Evolutionary conservation across 2,329 filamentous ascomycete genomes (phyloP).

Genomic region (Gremmenia infestans): DNA sequence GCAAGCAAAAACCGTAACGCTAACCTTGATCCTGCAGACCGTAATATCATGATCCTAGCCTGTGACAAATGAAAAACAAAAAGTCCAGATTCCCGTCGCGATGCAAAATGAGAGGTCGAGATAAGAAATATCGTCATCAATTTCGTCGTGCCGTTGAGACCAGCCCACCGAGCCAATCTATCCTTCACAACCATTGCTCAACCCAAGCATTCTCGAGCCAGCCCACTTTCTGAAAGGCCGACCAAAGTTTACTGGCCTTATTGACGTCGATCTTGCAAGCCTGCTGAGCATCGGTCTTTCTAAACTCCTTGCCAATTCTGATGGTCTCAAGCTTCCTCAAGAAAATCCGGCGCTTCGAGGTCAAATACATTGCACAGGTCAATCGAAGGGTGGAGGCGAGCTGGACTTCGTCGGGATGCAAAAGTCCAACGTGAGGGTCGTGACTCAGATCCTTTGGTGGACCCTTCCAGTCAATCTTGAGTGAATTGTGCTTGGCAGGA

Average conservation of each 20-base stretch:
- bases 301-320: conserved; percentile 72
- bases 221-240: conserved; percentile 78
- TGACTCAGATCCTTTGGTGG: conserved; percentile 68
- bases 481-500: conserved; percentile 59
- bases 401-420: conserved; percentile 73
- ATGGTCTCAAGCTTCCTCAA: conserved; percentile 64
- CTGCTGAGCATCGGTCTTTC: conserved; percentile 92
- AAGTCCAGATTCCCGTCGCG: conserved; percentile 18
- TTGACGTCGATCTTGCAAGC: conserved; percentile 99
- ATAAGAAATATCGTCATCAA: conserved; percentile 13
- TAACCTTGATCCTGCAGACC: conserved; percentile 6
- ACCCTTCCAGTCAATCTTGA: conserved; percentile 87
- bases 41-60: conserved; percentile 10
- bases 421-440: conserved; percentile 63
- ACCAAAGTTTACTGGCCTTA: conserved; percentile 91
- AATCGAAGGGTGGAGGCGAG: conserved; percentile 77
- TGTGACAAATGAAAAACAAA: conserved; percentile 18
- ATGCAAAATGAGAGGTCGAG: conserved; percentile 15
- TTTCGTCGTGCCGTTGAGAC: conserved; percentile 3
- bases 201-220: conserved; percentile 55
- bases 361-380: conserved; percentile 82
- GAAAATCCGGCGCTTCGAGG: conserved; percentile 91
- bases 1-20: conserved; percentile 13
- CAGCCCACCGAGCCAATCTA: conserved; percentile 5
- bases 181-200: conserved; percentile 15